Evolutionary conservation across 2,329 filamentous ascomycete genomes (phyloP), one percentile per base, ranked within the genome.

Genomic region (Phyllosticta citrichinensis): DNA sequence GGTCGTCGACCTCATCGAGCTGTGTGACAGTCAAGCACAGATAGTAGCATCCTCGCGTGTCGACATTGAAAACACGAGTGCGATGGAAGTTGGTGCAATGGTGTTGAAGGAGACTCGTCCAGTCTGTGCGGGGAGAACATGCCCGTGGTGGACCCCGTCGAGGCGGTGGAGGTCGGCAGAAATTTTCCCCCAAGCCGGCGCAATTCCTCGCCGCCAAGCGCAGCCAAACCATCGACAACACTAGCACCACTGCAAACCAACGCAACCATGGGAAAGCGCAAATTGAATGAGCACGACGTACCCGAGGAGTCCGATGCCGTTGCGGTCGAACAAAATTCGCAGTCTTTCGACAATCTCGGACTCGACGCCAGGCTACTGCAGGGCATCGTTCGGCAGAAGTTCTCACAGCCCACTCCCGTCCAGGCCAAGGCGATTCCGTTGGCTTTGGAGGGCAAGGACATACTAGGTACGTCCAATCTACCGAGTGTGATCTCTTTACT

Each of bases 351-450:
- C 65, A 82, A 85, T 61, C 82, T 97, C 63, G 86, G 85, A 64
- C 85, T 99, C 64, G 94, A 99, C 71, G 77, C 91, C 10, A 86
- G 94, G 66, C 79, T 99, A 30, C 80, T 97, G 35, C 90, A 96
- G 78, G 91, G 89, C 60, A 83, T 97, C 66, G 87, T 87, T 55
- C 87, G 88, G 71, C 88, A 94, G 74, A 87, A 88, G 73, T 97
- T 92, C 77, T 81, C 87, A 64, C 85, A 86, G 62, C 94, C 94
- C 14, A 97, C 94, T n/a, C 82, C 87, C 12, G 89, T 97, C 1
- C 94, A 99, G 75, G 83, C 85, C 52, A 87, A 88, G 74, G 89
- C 90, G 1, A 96, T 99, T 64, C 94, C 94, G 1, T 77, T 97
- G 47, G 91, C 90, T 22, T 79, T 97, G 19, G 85, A 91, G 65